Evolutionary conservation across 768 basidiomycete genomes (phyloP).

Genomic region (Hygrophoropsis aurantiaca): DNA sequence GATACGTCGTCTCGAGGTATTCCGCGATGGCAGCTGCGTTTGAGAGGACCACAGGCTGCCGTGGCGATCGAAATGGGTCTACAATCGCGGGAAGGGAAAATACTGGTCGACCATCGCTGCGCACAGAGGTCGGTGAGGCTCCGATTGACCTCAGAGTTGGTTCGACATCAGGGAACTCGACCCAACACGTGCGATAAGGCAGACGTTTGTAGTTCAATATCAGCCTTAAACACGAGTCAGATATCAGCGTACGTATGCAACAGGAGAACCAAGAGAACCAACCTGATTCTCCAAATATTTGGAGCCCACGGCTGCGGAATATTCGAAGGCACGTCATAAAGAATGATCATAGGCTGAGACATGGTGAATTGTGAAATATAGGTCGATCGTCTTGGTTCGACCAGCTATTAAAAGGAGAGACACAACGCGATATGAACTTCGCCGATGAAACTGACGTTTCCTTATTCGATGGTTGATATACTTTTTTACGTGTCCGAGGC

Average conservation of each 20-base stretch:
- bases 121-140: constrained; percentile 54
- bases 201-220: constrained; percentile 79
- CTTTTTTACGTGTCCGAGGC: not conserved
- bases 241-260: not conserved
- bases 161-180: constrained; percentile 72
- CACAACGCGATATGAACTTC: not conserved
- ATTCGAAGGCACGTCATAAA: constrained; percentile 67
- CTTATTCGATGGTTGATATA: not conserved
- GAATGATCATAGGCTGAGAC: constrained; percentile 53
- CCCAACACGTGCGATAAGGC: constrained; percentile 66
- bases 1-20: constrained; percentile 68
- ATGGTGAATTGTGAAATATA: constrained; percentile 18
- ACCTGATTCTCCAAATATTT: constrained; percentile 74
- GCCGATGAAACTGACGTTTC: not conserved
- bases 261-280: constrained; percentile 5
- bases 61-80: constrained; percentile 50
- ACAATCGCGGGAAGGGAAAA: constrained; percentile 72
- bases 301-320: constrained; percentile 74
- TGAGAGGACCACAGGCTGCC: constrained; percentile 52
- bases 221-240: constrained; percentile 42
- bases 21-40: constrained; percentile 65
- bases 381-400: not conserved
- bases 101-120: constrained; percentile 57
- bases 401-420: constrained; percentile 11
- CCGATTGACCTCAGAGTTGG: constrained; percentile 53